Base-by-base conservation (phyloP, 2,329 filamentous ascomycete genomes). In the Lithohypha guttulata region DNA sequence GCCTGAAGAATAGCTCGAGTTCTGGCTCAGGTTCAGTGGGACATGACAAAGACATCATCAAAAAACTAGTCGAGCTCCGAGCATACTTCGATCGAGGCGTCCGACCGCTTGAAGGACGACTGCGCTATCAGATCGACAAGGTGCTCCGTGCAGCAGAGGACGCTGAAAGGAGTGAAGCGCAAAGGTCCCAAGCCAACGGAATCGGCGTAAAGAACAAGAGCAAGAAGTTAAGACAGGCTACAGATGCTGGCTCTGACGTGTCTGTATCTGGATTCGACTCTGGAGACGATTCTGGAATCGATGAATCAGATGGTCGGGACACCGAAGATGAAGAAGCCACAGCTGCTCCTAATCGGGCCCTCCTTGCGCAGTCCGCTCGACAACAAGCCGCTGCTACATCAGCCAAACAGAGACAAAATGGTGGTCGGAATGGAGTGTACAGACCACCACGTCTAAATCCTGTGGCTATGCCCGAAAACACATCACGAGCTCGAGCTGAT, bases 101-200 rank as follows among this genome's bases (percentile, higher is more conserved):
- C 3, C 77, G 84, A 11, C 91, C 91, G 0, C 65, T 96, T 11
- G 93, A 98, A 62, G 81, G 81, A 50, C 83, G 87, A 52, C 64
- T 98, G 45, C 89, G 86, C 50, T 98, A 95, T 62, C 87, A 95
- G 58, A 85, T 98, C 53, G 89, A 96, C 60, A 91, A 93, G 56
- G 86, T 95, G 18, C 70, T 98, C 14, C 81, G 85, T 47, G 84
- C 85, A 0, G 86, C 86, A 23, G 83, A 93, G 45, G 80, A 89
- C 50, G 71, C 75, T 3, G 72, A 79, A 46, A 66, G 73, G 22
- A 55, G 53, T 2, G 60, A 59, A 3, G 52, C 53, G 2, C 52
- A 57, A 9, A 60, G 59, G 7, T 54, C 18, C 49, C 52, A 45
- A 54, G 45, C 36, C 54, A 43, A 61, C 48, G 41, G 36, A 44